Conservation (phyloP, 208 protist species). For the Trypanosomatidae sp. region DNA sequence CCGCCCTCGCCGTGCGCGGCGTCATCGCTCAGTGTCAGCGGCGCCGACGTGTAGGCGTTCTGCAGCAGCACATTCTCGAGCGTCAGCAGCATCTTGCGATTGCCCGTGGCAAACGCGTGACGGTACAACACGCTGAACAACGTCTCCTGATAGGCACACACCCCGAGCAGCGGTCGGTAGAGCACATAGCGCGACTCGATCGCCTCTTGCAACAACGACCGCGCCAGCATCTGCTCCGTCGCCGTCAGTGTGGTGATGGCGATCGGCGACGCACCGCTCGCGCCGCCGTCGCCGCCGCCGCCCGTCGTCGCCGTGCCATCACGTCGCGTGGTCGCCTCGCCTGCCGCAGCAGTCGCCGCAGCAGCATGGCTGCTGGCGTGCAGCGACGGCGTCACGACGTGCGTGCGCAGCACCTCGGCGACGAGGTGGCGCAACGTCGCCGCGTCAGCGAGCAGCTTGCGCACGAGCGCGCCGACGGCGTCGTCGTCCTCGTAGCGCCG, state of each 20-base stretch:
- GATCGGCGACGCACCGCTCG: too few species aligned
- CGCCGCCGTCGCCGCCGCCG: too few species aligned
- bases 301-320: too few species aligned
- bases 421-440: not conserved
- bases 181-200: constrained; percentile 71
- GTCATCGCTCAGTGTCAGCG: constrained; percentile 7
- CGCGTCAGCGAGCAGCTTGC: not conserved
- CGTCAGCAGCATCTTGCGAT: constrained; percentile 42
- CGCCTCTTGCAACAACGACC: constrained; percentile 32
- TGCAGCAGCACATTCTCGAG: constrained; percentile 67
- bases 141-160: constrained; percentile 47
- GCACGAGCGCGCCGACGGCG: not conserved
- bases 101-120: constrained; percentile 37
- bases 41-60: constrained; percentile 12
- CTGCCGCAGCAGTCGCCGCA: too few species aligned
- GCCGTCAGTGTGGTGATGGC: too few species aligned
- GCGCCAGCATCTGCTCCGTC: constrained; percentile 17
- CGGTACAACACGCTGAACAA: constrained; percentile 63
- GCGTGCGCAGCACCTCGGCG: too few species aligned
- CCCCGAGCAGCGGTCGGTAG: constrained; percentile 34
- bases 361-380: constrained; percentile 1
- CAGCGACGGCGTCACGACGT: not conserved
- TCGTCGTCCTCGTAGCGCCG: constrained; percentile 7
- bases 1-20: not conserved
- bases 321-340: too few species aligned